Evolutionary conservation across 2,329 filamentous ascomycete species (phyloP).

Genomic region (Leptographium procerum): DNA sequence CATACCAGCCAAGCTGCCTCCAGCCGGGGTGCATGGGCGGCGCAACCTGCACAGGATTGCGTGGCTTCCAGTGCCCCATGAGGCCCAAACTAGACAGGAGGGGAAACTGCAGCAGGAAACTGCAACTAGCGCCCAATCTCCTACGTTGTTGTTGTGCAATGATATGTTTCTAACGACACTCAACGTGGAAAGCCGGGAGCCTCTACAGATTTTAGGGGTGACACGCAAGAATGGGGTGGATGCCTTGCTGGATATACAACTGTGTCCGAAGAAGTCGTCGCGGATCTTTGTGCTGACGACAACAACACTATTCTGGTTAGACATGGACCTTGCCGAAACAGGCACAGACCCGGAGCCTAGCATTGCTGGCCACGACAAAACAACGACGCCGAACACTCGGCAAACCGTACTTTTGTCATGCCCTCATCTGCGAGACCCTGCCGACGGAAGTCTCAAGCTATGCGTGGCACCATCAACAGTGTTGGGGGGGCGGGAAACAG

Average conservation of each 20-base stretch:
- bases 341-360: slow-evolving; percentile 1
- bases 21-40: not conserved
- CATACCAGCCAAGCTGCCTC: not conserved
- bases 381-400: not conserved
- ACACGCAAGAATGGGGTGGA: slow-evolving; percentile 21
- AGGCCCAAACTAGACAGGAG: not conserved
- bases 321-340: slow-evolving; percentile 16
- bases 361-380: not conserved
- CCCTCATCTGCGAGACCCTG: slow-evolving; percentile 30
- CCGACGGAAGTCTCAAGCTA: slow-evolving; percentile 28
- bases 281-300: slow-evolving; percentile 51
- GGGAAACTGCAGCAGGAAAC: not conserved
- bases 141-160: slow-evolving; percentile 18
- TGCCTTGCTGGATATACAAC: slow-evolving; percentile 43
- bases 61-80: slow-evolving; percentile 6
- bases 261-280: slow-evolving; percentile 31
- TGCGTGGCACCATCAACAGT: slow-evolving; percentile 13
- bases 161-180: slow-evolving; percentile 18
- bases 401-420: slow-evolving; percentile 26
- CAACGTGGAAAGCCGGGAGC: slow-evolving; percentile 8
- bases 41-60: slow-evolving; percentile 6
- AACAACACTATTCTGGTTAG: slow-evolving; percentile 36
- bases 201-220: slow-evolving; percentile 6
- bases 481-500: not conserved
- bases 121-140: not conserved